Base-by-base conservation (phyloP, 768 basidiomycete genomes). In the Macrolepiota dolichaula region DNA sequence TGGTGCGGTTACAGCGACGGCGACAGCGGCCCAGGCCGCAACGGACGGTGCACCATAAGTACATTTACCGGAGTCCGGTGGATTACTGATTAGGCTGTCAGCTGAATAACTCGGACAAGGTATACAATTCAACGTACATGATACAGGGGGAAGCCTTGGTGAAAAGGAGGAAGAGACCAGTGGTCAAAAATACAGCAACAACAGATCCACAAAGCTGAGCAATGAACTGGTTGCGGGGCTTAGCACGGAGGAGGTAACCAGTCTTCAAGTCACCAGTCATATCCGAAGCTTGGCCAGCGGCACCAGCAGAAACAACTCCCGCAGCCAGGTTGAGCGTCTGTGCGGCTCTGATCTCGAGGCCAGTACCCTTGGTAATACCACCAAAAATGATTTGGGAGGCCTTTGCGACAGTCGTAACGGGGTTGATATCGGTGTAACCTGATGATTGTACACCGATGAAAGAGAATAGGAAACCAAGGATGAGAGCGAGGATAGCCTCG, bases 261-360 rank as follows among this genome's bases (percentile, higher is more conserved):
- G 87, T 85, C 73, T 88, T 87, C 65, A 88, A 70, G 69, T 88
- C 87, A 59, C 85, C 81, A 50, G 81, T 83, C 87, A 88, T 87
- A 68, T 88, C 87, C 32, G 79, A 67, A 24, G 84, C 78, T 66
- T 85, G 84, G 22, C 78, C 82, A 22, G 85, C 83, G 52, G 84
- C 79, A 36, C 82, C 83, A 51, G 76, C 82, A 27, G 84, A 76
- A 63, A 85, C 72, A 47, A 81, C 75, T 71, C 84, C 85, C 52
- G 80, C 82, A 47, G 79, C 67, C 70, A 85, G 69, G 67, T 84
- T 84, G 66, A 84, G 70, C 22, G 72, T 77, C 64, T 75, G 78
- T 7, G 78, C 78, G n/a, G 76, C 68, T 50, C 66, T 63, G 17
- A 65, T 13, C 0, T 69, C 57, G 44, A 81, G 64, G 29, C 74